Evolutionary conservation across 495 filamentous ascomycete genomes (phyloP), one percentile per base, ranked within the genome.

Genomic region (Halenospora varia): DNA sequence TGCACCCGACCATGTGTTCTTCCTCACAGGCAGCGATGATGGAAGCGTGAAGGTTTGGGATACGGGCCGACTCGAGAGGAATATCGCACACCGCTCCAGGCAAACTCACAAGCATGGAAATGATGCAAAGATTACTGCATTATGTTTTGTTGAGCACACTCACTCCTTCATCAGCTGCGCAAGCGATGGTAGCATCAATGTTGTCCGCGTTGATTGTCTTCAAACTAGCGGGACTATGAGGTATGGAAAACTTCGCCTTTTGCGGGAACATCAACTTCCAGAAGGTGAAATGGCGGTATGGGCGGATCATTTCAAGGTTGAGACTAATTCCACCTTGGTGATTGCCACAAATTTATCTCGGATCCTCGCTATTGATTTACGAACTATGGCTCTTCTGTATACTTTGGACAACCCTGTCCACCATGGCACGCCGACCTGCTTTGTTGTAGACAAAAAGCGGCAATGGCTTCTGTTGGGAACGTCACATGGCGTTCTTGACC

Each of bases 21-120:
- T 99, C 70, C 79, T 94, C 24, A 97, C 93, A 0, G 94, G 81
- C 3, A 92, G 92, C 11, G 92, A 97, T 70, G 95, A 99, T 72
- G 88, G 92, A 10, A 86, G 81, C 15, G 90, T 96, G 41, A 95
- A 90, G 64, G 79, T 99, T 9, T 99, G 95, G 95, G 95, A 99
- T 70, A 87, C 90, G 10, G 82, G 82, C 20, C 81, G 95, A 29
- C 75, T 99, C 3, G 95, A 99, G 68, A 85, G 88, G 40, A 97
- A 96, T 67, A 76, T 97, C 42, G 85, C 87, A 0, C 88, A 96
- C 65, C 82, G 90, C 42, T 88, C 92, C 11, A 80, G 95, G n/a
- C 90, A 94, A 64, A 97, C 89, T 0, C 85, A 95, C 70, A 85
- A 75, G 55, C 90, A 96, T 69, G 79, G 80, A 1, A 55, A 66